Base-by-base conservation (phyloP, 108 stramenopile species). In the Skeletonema grethae region DNA sequence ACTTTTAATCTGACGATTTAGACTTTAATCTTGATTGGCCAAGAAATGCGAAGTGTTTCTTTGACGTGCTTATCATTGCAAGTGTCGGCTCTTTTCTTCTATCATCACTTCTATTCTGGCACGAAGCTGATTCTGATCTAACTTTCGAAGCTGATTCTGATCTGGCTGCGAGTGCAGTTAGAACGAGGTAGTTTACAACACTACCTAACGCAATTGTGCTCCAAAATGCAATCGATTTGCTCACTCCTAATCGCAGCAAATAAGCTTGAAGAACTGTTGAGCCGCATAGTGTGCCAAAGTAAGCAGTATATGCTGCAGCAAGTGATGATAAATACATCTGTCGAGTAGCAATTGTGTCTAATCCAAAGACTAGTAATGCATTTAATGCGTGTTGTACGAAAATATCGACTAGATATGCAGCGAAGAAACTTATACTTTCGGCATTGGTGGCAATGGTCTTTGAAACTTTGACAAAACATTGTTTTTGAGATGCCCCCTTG, bases 261-360 rank as follows among this genome's bases (percentile, higher is more conserved):
- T 70, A 60, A 24, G 76, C 68, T 64, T 84, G 78, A 29, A 75
- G 46, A 34, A 84, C 39, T 31, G 83, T 84, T 22, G 83, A 84
- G 39, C 72, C 74, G 38, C 73, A 58, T 11, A 82, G 66, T 32
- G 76, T 82, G 32, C 61, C 55, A 11, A 73, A 75, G 48, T 79
- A 79, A 58, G 77, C 77, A 15, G 70, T 72, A 24, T 79, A 79
- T 32, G 77, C 28, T 63, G 70, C 61, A 32, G 77, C 48, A 6
- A 79, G 39, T 9, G 70, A 72, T 53, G 65, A 67, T n/a, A 79
- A 32, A 41, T 79, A 79, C 22, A 72, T 28, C 20, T 84, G 79
- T 45, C 63, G 57, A n/a, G 79, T 76, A 15, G 30, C 24, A 22
- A 84, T 80, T n/a, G 83, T 80, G 24, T 84, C 79, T 48, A 76